Base-by-base conservation (phyloP, 371 early-diverging fungal genomes). In the Mucor racemosus region DNA sequence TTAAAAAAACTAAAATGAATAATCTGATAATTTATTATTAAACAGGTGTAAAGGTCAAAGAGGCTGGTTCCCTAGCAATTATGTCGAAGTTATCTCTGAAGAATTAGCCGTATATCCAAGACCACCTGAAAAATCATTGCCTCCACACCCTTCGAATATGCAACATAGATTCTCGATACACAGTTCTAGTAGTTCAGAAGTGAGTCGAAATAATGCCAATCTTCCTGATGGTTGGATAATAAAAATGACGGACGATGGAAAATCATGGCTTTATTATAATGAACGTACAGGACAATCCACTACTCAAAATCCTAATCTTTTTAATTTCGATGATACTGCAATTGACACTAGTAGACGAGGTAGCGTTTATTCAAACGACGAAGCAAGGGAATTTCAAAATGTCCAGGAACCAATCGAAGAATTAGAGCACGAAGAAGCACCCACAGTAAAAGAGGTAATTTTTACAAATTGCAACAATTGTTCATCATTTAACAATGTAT, bases 31-130 rank as follows among this genome's bases (percentile, higher is more conserved):
- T 53, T 21, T 13, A 26, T 53, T 2, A 9, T 62, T n/a, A 19
- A 14, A n/a, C 41, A 55, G 2, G 58, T 83, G 89, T 68, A 83
- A 82, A 68, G 89, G 86, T 42, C 75, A 76, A 63, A 85, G 89
- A 61, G 96, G 95, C 31, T 96, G 96, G 96, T 95, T 96, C 78
- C 97, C 96, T 1, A 91, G 93, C 59, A 94, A 94, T 75, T 95
- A 90, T 75, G 93, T 94, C 4, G 78, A 88, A 69, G 67, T 82
- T 60, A 63, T 86, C 38, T 79, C 85, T 3, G 33, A 55, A 41
- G 58, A 58, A 17, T 14, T 15, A 2, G 1, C 26, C 8, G 1
- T 10, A n/a, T 39, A 34, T 21, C 39, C 38, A 35, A 10, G 13
- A 38, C 41, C 55, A 35, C 54, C 61, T 3, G 48, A 56, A 8